phyloP scores from a whole-genome alignment of 768 basidiomycete genomes.

The Porpolomopsis calyptriformis region DNA sequence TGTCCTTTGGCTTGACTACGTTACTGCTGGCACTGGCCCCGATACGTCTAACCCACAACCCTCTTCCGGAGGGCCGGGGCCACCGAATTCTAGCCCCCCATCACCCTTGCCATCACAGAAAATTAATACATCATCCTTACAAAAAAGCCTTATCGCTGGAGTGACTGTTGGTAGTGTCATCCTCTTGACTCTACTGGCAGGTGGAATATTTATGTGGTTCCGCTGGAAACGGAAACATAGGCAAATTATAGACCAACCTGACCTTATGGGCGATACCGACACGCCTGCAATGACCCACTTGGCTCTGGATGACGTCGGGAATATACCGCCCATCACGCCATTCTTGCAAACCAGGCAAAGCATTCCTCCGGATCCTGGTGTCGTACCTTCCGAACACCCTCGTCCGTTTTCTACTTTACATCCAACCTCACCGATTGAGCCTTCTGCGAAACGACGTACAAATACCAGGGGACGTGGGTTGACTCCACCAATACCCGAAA shows the following conservation, averaged over 20 bases:
- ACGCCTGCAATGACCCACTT: no score
- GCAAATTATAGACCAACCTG: no score
- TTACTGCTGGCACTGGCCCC: background rate
- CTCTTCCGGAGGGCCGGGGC: background rate
- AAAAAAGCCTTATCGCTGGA: background rate
- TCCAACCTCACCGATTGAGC: background rate
- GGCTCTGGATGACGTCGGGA: no score
- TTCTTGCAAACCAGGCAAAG: no score
- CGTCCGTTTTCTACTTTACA: no score
- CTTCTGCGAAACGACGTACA: background rate
- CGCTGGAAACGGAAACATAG: no score
- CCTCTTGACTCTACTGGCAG: background rate
- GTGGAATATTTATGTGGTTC: background rate
- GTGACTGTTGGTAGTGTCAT: background rate
- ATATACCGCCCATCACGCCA: no score
- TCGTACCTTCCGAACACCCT: no score
- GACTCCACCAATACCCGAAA: background rate
- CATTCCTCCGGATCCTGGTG: no score
- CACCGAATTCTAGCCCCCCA: background rate
- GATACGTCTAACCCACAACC: background rate
- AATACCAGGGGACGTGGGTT: background rate
- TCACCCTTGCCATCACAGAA: no score
- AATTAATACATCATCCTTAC: background rate
- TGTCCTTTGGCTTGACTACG: background rate
- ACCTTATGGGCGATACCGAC: no score